Evolutionary conservation across 495 filamentous ascomycete species (phyloP).

Genomic region (Lasiosphaeria miniovina): DNA sequence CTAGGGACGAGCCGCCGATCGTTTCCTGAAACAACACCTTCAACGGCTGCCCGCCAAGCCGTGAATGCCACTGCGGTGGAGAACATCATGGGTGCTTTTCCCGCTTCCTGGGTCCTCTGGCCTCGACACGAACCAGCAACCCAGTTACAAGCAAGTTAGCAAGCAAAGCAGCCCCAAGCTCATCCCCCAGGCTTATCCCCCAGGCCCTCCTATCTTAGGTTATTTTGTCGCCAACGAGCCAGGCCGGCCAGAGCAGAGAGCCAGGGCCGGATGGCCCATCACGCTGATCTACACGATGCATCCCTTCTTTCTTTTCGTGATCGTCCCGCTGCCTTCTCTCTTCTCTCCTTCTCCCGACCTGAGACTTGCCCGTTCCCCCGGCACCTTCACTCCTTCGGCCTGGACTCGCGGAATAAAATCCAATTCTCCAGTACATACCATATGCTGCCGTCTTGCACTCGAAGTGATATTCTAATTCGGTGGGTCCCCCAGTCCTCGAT

Average conservation of each 20-base stretch:
- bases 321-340: not conserved
- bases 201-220: not conserved
- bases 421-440: not conserved
- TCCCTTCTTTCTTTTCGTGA: not conserved
- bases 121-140: not conserved
- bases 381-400: not conserved
- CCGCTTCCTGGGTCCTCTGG: not conserved
- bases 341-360: not conserved
- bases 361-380: not conserved
- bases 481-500: too few relatives aligned
- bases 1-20: conserved; percentile 16
- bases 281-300: too few relatives aligned
- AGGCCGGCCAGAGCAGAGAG: too few relatives aligned
- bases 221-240: not conserved
- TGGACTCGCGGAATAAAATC: not conserved
- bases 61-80: conserved; percentile 9
- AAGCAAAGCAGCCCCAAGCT: not conserved
- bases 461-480: not conserved
- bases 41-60: conserved; percentile 10
- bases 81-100: not conserved
- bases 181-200: too few relatives aligned
- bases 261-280: too few relatives aligned
- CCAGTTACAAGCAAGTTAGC: not conserved
- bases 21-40: conserved; percentile 13
- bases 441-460: not conserved